Base-by-base conservation (phyloP, 495 filamentous ascomycete species). In the Pseudoneurospora amorphoporcata region DNA sequence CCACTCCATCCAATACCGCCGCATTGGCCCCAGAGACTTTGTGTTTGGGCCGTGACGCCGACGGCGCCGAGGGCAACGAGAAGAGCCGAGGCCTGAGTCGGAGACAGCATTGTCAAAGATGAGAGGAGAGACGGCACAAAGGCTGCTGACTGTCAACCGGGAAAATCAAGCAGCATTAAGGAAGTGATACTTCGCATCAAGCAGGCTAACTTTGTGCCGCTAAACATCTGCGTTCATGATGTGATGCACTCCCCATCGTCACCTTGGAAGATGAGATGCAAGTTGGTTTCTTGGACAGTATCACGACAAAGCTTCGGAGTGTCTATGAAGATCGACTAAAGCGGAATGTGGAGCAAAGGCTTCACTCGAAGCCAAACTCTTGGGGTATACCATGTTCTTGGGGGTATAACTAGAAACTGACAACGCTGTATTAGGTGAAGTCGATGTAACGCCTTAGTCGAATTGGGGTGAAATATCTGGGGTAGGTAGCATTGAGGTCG, bases 1-100 rank as follows among this genome's bases (percentile, higher is more conserved):
- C 84, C 84, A 40, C 72, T 79, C 84, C 84, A 87, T 65, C 72
- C 68, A 29, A 1, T 75, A 6, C 85, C 86, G 40, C 86, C 85
- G 53, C 86, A 87, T 69, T 87, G 85, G 4, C 77, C 79, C 74
- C 75, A 82, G 19, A 79, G 70, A 3, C 23, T 69, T 53, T 78
- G 75, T 12, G 43, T 58, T 39, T 78, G 74, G 35, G 42, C 53
- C 70, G 45, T 71, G 45, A 45, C 76, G 39, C 70, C 71, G 47
- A 73, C 69, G 41, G 73, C 74, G 53, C 72, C 72, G 42, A 79
- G 73, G 69, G 69, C 68, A n/a, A 76, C 61, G 6, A 79, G 65
- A 42, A 79, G 72, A 39, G 73, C 69, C 8, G 74, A 77, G n/a
- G 70, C 72, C 43, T 69, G 14, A 9, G 70, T 68, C 47, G 72